A percentile compares a stretch with the other conserved stretches of the same genome.
Evolutionary conservation across 331 rosid genomes (phyloP).

Genomic region (Quercus tomentella): DNA sequence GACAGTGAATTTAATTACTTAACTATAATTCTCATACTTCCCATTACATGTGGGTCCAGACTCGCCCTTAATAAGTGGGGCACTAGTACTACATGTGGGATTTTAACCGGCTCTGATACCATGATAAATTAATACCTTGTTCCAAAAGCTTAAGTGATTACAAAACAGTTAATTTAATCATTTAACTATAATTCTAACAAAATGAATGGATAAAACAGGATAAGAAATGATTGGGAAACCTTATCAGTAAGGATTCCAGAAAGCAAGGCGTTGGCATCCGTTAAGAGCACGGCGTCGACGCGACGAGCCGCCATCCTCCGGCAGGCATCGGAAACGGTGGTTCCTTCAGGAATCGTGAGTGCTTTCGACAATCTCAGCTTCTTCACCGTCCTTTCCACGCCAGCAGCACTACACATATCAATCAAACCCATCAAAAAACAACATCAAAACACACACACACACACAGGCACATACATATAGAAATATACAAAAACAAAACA

Average conservation of each 20-base stretch:
- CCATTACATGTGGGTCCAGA: too few species aligned
- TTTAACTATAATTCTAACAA: too few species aligned
- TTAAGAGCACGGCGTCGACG: slow-evolving; percentile 76
- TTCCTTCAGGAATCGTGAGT: slow-evolving; percentile 86
- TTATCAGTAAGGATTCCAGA: slow-evolving; percentile 94
- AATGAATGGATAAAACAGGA: neutral
- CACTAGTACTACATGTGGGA: too few species aligned
- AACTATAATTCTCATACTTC: too few species aligned
- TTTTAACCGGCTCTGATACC: too few species aligned
- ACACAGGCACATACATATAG: neutral
- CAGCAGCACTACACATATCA: slow-evolving; percentile 50
- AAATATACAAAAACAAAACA: neutral
- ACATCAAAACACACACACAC: neutral
- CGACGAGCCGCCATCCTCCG: slow-evolving; percentile 97
- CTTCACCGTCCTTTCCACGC: slow-evolving; percentile 89
- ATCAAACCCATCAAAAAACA: neutral
- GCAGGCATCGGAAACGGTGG: slow-evolving; percentile 85
- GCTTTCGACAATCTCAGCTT: slow-evolving; percentile 87
- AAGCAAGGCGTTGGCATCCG: slow-evolving; percentile 86
- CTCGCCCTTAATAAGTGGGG: too few species aligned
- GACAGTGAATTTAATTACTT: too few species aligned
- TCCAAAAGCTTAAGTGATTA: too few species aligned
- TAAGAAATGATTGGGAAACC: slow-evolving; percentile 32
- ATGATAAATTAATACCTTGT: too few species aligned
- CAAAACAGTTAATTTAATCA: too few species aligned